These are phyloP conservation scores for Gossypium sturtianum DNA, from an alignment of 345 rosid species.

Conservation along the genomic window DNA sequence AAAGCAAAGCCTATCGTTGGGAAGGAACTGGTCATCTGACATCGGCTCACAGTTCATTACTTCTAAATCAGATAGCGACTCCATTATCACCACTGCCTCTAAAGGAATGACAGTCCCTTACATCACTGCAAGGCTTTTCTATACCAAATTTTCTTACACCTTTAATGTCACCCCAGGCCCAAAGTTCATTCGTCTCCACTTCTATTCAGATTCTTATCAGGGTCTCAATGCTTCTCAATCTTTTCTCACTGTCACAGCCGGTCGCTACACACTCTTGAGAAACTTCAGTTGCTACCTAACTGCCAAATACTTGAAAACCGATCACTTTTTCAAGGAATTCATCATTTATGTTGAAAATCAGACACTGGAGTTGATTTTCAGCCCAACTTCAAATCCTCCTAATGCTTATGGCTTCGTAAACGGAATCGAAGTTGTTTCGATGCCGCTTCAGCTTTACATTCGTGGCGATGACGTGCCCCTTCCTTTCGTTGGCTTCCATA, in stretches of 20 bases:
- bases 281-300: conserved; percentile 16
- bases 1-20: background rate
- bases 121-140: conserved; percentile 14
- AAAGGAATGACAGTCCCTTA: conserved; percentile 2
- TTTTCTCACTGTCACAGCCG: conserved; percentile 15
- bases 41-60: background rate
- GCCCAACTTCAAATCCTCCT: conserved; percentile 6
- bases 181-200: conserved; percentile 26
- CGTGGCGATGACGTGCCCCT: background rate
- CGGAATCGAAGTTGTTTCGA: conserved; percentile 22
- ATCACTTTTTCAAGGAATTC: conserved; percentile 18
- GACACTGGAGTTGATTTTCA: conserved; percentile 15
- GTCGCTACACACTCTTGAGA: conserved; percentile 14
- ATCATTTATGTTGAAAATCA: conserved; percentile 2
- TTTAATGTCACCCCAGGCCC: conserved; percentile 21
- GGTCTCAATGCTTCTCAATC: conserved; percentile 16
- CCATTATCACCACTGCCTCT: background rate
- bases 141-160: conserved; percentile 13
- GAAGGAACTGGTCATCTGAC: conserved; percentile 1
- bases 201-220: conserved; percentile 13
- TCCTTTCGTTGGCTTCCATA: background rate
- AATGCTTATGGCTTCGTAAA: conserved; percentile 5
- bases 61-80: background rate
- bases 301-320: background rate
- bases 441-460: conserved; percentile 24